Base-by-base conservation (phyloP, 78 protist species). In the Dictyostelium capitatum region DNA sequence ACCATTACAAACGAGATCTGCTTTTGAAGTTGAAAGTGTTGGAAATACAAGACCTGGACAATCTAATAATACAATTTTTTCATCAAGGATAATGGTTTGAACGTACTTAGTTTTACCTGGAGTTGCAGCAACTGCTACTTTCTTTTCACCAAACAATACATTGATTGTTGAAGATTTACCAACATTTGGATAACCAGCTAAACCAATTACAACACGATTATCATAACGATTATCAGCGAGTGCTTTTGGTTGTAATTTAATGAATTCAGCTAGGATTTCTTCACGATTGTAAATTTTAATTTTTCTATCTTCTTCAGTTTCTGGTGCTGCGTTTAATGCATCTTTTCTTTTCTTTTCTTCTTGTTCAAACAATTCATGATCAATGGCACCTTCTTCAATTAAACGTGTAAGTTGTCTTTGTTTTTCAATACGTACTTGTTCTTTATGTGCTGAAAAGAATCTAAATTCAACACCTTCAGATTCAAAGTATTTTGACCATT, bases 41-140 rank as follows among this genome's bases (percentile, higher is more conserved):
- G 99, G 99, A 92, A 98, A 98, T 15, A 98, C 99, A 10, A 99
- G 96, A 47, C 99, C 99, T 6, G 99, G 99, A 90, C 99, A 99
- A 83, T 99, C 99, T 65, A 98, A 96, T 30, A 99, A 94, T 0
- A 89, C 78, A 3, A 87, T 67, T 48, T 70, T 92, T 8, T 94
- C 92, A 7, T 94, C 90, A 30, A 97, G 75, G 11, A 64, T 81
- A 56, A 98, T 79, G 37, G 99, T 98, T 95, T 99, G 99, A 74
- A 99, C 97, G 94, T 98, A 99, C 89, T 99, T 99, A 3, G 99
- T 99, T 79, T 98, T 98, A 25, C 99, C 99, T 0, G 99, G 99
- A 4, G 98, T 97, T 19, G 99, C 94, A 9, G 98, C 84, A 47
- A 98, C 99, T 43, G 97, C 90, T 0, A 98, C 99, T 73, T 64